Percentiles rank a stretch among this genome's conserved stretches.
Evolutionary conservation across 2,329 filamentous ascomycete species (phyloP).

Genomic region (Sporothrix euskadiensis): DNA sequence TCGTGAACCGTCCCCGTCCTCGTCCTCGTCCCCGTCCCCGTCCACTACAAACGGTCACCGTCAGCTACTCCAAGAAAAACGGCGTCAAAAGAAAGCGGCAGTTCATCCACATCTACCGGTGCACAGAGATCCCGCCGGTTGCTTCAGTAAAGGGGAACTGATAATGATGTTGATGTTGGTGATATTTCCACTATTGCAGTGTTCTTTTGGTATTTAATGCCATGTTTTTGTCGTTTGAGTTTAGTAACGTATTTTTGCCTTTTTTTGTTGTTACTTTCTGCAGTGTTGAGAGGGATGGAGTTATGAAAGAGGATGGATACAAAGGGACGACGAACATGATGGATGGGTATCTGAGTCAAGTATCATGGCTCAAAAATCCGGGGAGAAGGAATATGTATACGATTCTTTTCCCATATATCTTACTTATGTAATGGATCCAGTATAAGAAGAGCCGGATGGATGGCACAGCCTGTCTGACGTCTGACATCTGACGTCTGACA

Average conservation of each 20-base stretch:
- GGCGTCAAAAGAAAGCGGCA: not conserved
- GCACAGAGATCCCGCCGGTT: conserved; percentile 1
- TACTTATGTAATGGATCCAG: not conserved
- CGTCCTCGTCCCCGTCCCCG: not conserved
- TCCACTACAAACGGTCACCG: not conserved
- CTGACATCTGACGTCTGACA: not conserved
- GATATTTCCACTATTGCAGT: not conserved
- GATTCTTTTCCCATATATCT: not conserved
- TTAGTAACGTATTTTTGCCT: not conserved
- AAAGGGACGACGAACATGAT: not conserved
- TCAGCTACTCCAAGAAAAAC: not conserved
- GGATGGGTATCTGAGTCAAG: not conserved
- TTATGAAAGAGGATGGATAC: not conserved
- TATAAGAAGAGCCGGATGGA: not conserved
- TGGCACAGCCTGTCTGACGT: not conserved
- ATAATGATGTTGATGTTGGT: not conserved
- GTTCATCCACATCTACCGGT: conserved; percentile 8
- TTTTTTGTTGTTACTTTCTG: not conserved
- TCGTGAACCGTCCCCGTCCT: not conserved
- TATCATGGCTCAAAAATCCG: too few relatives aligned
- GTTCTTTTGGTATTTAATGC: not conserved
- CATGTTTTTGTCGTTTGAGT: not conserved
- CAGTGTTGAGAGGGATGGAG: too few relatives aligned
- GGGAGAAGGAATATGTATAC: not conserved
- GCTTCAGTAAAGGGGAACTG: not conserved